phyloP scores from a whole-genome alignment of 2,329 filamentous ascomycete species.

The Raffaelea deltoideospora region DNA sequence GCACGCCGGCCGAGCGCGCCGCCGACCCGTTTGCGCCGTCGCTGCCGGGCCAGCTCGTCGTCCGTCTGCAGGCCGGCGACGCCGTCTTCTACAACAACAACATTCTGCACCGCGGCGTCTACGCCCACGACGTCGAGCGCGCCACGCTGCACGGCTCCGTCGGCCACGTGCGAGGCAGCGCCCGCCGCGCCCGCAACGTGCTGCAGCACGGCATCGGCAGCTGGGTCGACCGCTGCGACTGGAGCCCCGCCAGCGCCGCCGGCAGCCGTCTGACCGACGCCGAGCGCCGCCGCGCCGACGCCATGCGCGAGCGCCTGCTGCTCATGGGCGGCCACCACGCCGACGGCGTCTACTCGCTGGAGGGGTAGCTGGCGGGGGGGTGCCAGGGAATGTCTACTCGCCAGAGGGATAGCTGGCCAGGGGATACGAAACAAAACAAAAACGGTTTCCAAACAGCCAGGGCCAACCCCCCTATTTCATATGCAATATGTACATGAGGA shows the following conservation, averaged over 20 bases:
- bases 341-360: conserved; percentile 48
- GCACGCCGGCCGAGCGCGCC: conserved; percentile 53
- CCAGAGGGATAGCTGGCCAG: not conserved
- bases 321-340: conserved; percentile 44
- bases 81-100: conserved; percentile 85
- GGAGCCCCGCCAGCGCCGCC: conserved; percentile 21
- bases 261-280: not conserved
- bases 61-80: conserved; percentile 57
- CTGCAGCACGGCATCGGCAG: conserved; percentile 57
- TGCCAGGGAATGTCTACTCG: not conserved
- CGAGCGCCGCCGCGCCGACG: conserved; percentile 36
- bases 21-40: conserved; percentile 49
- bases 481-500: no score
- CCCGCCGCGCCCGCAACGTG: conserved; percentile 51
- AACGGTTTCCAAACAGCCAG: no score
- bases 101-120: conserved; percentile 62
- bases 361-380: conserved; percentile 23
- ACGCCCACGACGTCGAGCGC: conserved; percentile 41
- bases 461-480: no score
- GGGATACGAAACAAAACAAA: not conserved
- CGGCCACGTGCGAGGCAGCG: conserved; percentile 40
- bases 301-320: conserved; percentile 48
- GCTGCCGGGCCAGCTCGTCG: conserved; percentile 50
- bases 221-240: conserved; percentile 47
- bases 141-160: conserved; percentile 62